phyloP scores from a whole-genome alignment of 1,139 yeast species.

The Candida gigantensis region DNA sequence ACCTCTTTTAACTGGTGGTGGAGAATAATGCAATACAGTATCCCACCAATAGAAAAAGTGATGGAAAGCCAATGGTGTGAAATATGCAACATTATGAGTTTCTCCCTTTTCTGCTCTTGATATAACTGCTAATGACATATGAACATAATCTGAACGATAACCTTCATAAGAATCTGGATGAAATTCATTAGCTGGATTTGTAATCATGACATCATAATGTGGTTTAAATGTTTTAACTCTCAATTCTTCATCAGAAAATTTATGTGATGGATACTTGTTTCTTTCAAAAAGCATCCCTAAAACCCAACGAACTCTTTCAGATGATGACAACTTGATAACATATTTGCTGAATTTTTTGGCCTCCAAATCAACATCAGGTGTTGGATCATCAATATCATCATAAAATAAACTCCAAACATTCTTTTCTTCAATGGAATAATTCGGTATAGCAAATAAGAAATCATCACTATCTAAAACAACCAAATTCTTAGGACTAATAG shows the following conservation, averaged over 20 bases:
- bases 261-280: slow-evolving; percentile 22
- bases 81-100: slow-evolving; percentile 69
- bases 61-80: slow-evolving; percentile 67
- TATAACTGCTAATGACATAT: slow-evolving; percentile 62
- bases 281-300: slow-evolving; percentile 46
- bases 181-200: slow-evolving; percentile 39
- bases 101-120: slow-evolving; percentile 35
- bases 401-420: slow-evolving; percentile 39
- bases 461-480: slow-evolving; percentile 65
- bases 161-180: slow-evolving; percentile 75
- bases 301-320: slow-evolving; percentile 44
- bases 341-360: slow-evolving; percentile 36
- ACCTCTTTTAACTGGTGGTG: slow-evolving; percentile 79
- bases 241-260: slow-evolving; percentile 33
- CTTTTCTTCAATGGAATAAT: slow-evolving; percentile 39
- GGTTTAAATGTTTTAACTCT: slow-evolving; percentile 37
- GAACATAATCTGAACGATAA: slow-evolving; percentile 77
- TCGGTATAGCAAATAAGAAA: slow-evolving; percentile 68
- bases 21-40: slow-evolving; percentile 65
- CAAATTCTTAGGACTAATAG: slow-evolving; percentile 62
- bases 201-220: slow-evolving; percentile 45
- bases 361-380: slow-evolving; percentile 27
- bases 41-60: slow-evolving; percentile 87
- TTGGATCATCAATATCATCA: slow-evolving; percentile 24
- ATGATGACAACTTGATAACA: slow-evolving; percentile 40